Evolutionary conservation across 345 rosid species (phyloP).

Genomic region (Eucalyptus polybractea): DNA sequence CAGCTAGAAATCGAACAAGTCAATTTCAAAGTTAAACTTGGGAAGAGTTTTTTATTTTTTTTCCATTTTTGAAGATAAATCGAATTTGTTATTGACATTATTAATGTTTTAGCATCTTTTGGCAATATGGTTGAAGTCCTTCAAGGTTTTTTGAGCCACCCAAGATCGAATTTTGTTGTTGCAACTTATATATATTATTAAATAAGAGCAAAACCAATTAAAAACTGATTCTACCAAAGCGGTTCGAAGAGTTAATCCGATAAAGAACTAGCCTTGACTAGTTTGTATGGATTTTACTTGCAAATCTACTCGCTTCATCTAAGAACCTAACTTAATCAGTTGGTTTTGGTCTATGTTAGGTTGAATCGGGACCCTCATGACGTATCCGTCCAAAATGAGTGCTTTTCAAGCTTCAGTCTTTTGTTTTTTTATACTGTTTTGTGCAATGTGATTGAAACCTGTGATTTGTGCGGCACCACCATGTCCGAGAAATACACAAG

Average conservation of each 20-base stretch:
- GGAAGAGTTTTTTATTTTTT: neutral
- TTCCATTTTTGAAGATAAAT: neutral
- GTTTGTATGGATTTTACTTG: fast-evolving
- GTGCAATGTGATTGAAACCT: neutral
- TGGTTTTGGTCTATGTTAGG: fast-evolving
- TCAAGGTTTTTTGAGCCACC: neutral
- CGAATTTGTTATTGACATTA: neutral
- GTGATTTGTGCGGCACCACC: neutral
- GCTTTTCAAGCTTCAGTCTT: neutral
- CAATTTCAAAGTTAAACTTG: neutral
- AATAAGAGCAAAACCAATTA: neutral
- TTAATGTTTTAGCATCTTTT: neutral
- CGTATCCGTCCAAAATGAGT: neutral
- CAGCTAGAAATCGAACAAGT: fast-evolving
- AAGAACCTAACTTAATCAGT: neutral
- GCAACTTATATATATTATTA: neutral
- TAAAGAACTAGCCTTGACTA: neutral
- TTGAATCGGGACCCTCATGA: fast-evolving
- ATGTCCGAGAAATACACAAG: neutral
- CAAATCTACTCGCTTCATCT: neutral
- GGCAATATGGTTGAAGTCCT: neutral
- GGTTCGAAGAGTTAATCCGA: neutral
- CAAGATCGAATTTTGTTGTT: neutral
- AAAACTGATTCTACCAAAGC: fast-evolving
- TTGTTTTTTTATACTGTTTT: fast-evolving